Base-by-base conservation (phyloP, 1,284 basidiomycete genomes). In the Pholiota adiposa region DNA sequence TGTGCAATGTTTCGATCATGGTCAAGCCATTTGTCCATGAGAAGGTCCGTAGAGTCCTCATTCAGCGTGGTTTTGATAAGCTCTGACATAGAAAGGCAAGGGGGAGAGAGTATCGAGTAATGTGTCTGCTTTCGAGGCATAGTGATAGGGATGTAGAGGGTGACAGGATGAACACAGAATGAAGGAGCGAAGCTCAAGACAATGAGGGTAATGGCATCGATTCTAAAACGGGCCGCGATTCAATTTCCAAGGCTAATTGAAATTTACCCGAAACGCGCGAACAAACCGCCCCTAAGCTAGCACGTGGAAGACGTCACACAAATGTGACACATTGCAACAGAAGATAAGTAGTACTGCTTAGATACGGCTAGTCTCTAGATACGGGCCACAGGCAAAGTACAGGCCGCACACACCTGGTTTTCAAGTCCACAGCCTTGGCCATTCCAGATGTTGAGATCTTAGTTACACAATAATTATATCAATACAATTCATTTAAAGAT, bases 1-100 rank as follows among this genome's bases (percentile, higher is more conserved):
- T 88, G 76, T 14, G 75, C 76, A 55, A 70, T 70, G 44, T 76
- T 85, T 67, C 83, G 83, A 68, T 90, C 44, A 6, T 46, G 87
- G 69, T 90, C 87, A 50, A 90, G 85, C 88, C 88, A 90, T 73
- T 86, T 88, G 79, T 90, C 88, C 75, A 90, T 90, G 65, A 90
- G 83, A 74, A 85, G 80, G 76, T 89, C 87, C 6, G 88, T 88
- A 19, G 84, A 80, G 64, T 89, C 86, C 74, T 88, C 85, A 72
- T 89, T 86, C 57, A 90, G 81, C 16, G 86, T 88, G 56, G 88
- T 89, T 73, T 87, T 85, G 55, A 89, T 83, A 53, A 90, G 86
- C 76, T 90, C 89, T 65, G 85, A 86, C 84, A 88, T 89, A 38
- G 81, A 79, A 56, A 90, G 80, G 19, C 77, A 80, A 4, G 88